These are phyloP conservation scores for Yamadazyma blattariae DNA, from an alignment of 1,139 yeast species.

Conservation along the genomic window DNA sequence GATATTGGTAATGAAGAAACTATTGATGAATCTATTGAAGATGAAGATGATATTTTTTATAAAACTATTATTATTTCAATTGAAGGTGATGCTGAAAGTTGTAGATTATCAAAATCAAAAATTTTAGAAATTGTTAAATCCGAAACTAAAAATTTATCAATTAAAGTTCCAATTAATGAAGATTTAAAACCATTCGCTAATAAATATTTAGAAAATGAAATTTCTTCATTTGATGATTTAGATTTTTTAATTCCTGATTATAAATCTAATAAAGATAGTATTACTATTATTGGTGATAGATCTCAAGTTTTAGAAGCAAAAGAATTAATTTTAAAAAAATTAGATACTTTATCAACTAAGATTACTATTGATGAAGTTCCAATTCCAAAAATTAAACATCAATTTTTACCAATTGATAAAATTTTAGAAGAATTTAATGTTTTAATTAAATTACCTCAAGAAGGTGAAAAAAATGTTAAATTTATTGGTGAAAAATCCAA, in stretches of 20 bases:
- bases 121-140: slow-evolving; percentile 75
- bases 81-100: slow-evolving; percentile 86
- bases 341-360: slow-evolving; percentile 45
- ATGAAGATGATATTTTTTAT: slow-evolving; percentile 48
- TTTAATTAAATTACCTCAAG: slow-evolving; percentile 56
- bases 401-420: slow-evolving; percentile 43
- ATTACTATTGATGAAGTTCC: slow-evolving; percentile 36
- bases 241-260: slow-evolving; percentile 35
- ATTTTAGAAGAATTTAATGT: slow-evolving; percentile 57
- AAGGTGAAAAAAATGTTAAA: slow-evolving; percentile 46
- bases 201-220: slow-evolving; percentile 20
- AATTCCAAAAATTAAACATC: slow-evolving; percentile 43
- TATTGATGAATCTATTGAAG: slow-evolving; percentile 17
- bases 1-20: slow-evolving; percentile 60
- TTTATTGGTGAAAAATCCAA: slow-evolving; percentile 63
- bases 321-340: slow-evolving; percentile 41
- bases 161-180: slow-evolving; percentile 47
- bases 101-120: slow-evolving; percentile 66
- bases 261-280: slow-evolving; percentile 23
- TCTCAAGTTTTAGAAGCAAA: slow-evolving; percentile 52
- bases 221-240: slow-evolving; percentile 22
- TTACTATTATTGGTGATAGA: slow-evolving; percentile 62
- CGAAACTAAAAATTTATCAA: slow-evolving; percentile 59
- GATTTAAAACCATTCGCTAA: slow-evolving; percentile 53
- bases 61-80: slow-evolving; percentile 59